A percentile compares a stretch with the other conserved stretches of the same genome.
Conservation (phyloP, 2,329 filamentous ascomycete species). For the Chaetomium sp. region DNA sequence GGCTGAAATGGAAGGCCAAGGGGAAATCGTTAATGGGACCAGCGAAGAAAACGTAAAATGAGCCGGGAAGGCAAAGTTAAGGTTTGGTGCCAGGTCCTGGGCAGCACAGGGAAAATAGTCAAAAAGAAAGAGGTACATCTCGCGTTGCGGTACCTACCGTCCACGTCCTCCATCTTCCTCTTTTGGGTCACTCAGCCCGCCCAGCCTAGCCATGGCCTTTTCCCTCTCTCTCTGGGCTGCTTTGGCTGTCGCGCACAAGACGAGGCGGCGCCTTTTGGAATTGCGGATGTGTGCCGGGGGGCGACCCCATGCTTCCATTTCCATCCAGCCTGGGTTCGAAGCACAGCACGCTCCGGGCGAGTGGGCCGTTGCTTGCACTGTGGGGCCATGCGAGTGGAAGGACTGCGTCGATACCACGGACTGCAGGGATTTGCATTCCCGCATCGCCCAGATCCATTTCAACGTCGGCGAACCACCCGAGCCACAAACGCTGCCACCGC, state of each 20-base stretch:
- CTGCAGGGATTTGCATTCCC: conserved; percentile 24
- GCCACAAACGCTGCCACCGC: conserved; percentile 7
- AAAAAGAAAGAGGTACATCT: not conserved
- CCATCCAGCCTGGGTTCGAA: conserved; percentile 3
- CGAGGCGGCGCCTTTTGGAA: conserved; percentile 15
- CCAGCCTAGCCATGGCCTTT: no score
- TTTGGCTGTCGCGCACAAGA: not conserved
- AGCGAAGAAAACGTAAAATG: conserved; percentile 25
- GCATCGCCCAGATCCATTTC: conserved; percentile 17
- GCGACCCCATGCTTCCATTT: conserved; percentile 2
- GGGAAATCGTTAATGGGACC: conserved; percentile 25
- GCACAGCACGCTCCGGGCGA: conserved; percentile 12
- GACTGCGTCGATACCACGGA: conserved; percentile 17
- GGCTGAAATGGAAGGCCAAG: conserved; percentile 9
- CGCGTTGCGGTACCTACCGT: not conserved
- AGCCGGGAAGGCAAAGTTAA: conserved; percentile 14
- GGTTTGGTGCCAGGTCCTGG: not conserved
- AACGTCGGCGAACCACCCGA: conserved; percentile 20
- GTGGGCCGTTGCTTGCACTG: conserved; percentile 16
- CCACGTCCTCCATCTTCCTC: not conserved
- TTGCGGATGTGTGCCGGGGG: conserved; percentile 2
- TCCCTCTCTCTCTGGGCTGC: conserved; percentile 8
- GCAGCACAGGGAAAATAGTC: not conserved
- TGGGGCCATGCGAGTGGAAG: conserved; percentile 13
- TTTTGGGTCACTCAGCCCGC: not conserved